phyloP scores from a whole-genome alignment of 2,329 filamentous ascomycete genomes.

The Colletotrichum sp. region DNA sequence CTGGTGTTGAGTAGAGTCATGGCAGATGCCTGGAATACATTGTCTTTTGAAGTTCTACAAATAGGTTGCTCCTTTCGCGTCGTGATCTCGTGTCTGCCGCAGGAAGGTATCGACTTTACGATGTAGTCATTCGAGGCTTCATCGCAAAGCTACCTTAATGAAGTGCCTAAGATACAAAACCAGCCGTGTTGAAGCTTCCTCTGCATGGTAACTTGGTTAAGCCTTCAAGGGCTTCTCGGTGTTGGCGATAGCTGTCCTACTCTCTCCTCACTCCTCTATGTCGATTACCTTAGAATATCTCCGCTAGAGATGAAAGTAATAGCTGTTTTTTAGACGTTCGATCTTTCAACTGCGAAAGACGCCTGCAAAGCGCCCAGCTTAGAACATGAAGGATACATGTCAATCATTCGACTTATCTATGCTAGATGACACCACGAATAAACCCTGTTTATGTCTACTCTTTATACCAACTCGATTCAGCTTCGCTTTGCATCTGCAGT shows the following conservation, averaged over 20 bases:
- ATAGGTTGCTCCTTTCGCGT: not conserved
- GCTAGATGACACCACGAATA: not conserved
- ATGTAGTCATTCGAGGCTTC: not conserved
- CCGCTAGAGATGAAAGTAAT: too few species aligned
- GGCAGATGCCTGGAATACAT: not conserved
- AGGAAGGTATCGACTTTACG: not conserved
- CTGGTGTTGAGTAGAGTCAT: not conserved
- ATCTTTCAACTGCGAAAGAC: too few species aligned
- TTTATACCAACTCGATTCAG: not conserved
- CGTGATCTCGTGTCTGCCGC: not conserved
- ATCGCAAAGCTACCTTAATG: not conserved
- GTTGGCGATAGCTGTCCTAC: too few species aligned
- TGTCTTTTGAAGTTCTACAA: not conserved
- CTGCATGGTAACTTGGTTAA: not conserved
- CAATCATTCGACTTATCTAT: too few species aligned
- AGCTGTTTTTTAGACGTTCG: too few species aligned
- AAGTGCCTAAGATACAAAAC: not conserved
- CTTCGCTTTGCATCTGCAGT: not conserved
- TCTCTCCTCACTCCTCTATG: too few species aligned
- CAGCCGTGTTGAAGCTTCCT: not conserved
- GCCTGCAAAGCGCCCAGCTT: too few species aligned
- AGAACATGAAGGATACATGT: too few species aligned
- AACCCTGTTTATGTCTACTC: rapidly evolving
- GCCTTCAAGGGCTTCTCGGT: rapidly evolving
- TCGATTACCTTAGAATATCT: too few species aligned